Evolutionary conservation across 768 basidiomycete genomes (phyloP), one percentile per base, ranked within the genome.

Genomic region (Infundibulicybe gibba): DNA sequence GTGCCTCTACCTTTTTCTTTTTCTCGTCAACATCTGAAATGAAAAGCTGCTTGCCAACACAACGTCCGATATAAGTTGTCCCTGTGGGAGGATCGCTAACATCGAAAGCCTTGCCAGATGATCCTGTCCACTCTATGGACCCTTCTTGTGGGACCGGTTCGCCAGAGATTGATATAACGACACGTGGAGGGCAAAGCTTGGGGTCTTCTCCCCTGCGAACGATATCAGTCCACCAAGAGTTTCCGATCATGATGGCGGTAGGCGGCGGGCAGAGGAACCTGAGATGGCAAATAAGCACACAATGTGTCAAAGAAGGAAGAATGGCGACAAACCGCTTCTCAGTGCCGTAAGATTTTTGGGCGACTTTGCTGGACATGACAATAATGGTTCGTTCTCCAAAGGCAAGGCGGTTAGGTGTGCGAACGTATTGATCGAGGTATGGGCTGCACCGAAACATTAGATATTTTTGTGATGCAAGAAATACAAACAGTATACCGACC

Each of bases 351-450:
- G 90, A 93, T 62, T 97, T 95, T 73, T 98, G 95, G 3, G 92
- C 95, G 25, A 97, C 94, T 60, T 89, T 93, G 62, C 89, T 92
- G n/a, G 92, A 94, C 90, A 97, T 94, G 57, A 98, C 88, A 50
- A 97, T 88, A 50, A 98, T 81, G 3, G 93, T 92, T 41, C 93
- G 83, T 64, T 97, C 95, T 43, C 95, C 95, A 56, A 87, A 87
- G 1, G 87, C 88, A 40, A 97, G 77, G 25, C 94, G 80, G 62
- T 95, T 95, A 33, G 81, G 75, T 16, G 93, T 81, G 31, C 84
- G 79, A 43, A 94, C 80, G 61, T 93, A 97, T 56, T 89, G 86
- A 50, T 91, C 88, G 53, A 93, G 70, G 65, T 82, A 90, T 10
- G 90, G 90, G 19, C 87, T 89, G 40, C 49, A 16, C 45, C 48